phyloP scores from a whole-genome alignment of 768 basidiomycete species.

The Tylopilus sp. region DNA sequence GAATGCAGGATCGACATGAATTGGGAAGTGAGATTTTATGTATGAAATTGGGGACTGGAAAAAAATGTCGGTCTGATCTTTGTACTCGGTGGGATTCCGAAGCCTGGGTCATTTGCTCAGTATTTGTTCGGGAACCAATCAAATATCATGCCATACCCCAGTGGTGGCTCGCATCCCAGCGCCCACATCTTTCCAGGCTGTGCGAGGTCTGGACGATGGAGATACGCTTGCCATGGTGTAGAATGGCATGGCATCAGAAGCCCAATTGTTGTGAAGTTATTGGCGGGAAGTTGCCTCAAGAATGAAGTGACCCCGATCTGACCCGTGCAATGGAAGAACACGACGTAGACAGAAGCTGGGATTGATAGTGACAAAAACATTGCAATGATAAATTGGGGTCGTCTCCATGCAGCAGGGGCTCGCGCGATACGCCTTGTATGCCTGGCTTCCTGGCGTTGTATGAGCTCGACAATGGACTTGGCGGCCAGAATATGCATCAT shows the following conservation, averaged over 20 bases:
- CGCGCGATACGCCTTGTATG: not conserved
- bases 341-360: constrained; percentile 63
- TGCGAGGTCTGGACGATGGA: constrained; percentile 70
- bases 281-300: constrained; percentile 51
- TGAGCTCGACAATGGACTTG: constrained; percentile 59
- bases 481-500: constrained; percentile 77
- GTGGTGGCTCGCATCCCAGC: constrained; percentile 89
- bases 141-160: constrained; percentile 52
- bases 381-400: constrained; percentile 30
- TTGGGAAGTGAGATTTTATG: constrained; percentile 64
- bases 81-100: constrained; percentile 55
- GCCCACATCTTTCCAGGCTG: constrained; percentile 65
- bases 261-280: constrained; percentile 59
- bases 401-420: constrained; percentile 11
- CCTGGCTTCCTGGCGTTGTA: constrained; percentile 7
- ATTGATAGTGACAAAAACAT: constrained; percentile 50
- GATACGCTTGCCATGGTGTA: constrained; percentile 84
- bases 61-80: constrained; percentile 81
- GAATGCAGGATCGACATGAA: constrained; percentile 54
- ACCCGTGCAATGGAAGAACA: constrained; percentile 73
- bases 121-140: not conserved
- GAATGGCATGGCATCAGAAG: constrained; percentile 97
- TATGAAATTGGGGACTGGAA: constrained; percentile 70
- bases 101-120: constrained; percentile 25
- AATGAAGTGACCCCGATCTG: constrained; percentile 75